A percentile compares a stretch with the other conserved stretches of the same genome.
Evolutionary conservation across 768 basidiomycete genomes (phyloP).

Genomic region (Symmetrospora coprosmae): DNA sequence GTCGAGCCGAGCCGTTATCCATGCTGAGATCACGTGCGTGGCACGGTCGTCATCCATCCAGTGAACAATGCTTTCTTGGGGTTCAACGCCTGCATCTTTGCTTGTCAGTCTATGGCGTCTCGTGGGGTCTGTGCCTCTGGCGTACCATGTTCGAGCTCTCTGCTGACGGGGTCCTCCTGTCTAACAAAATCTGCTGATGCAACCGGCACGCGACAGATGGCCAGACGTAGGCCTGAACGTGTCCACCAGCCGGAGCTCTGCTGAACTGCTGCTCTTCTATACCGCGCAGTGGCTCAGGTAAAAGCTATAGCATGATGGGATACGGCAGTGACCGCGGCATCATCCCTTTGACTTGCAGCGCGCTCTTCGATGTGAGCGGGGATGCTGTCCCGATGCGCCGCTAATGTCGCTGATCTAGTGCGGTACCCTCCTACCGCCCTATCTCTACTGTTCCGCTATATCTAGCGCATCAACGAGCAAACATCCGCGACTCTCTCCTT

Average conservation of each 20-base stretch:
- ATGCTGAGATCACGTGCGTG: too few species aligned
- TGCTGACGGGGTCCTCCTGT: too few species aligned
- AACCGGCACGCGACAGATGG: slow-evolving; percentile 31
- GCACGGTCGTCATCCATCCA: too few species aligned
- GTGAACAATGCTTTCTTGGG: too few species aligned
- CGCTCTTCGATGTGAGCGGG: slow-evolving; percentile 52
- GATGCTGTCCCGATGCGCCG: too few species aligned
- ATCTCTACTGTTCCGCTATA: not conserved
- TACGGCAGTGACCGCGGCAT: slow-evolving; percentile 69
- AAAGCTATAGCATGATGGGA: slow-evolving; percentile 42
- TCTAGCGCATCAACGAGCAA: slow-evolving; percentile 53
- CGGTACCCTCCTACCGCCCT: not conserved
- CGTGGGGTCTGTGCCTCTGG: too few species aligned
- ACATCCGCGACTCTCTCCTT: slow-evolving; percentile 61
- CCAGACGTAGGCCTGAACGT: slow-evolving; percentile 32
- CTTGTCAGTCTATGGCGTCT: too few species aligned
- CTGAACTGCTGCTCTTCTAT: not conserved
- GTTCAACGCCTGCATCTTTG: slow-evolving; percentile 98
- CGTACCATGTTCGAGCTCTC: too few species aligned
- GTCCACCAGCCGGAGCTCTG: not conserved
- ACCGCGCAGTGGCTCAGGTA: slow-evolving; percentile 24
- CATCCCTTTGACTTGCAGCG: slow-evolving; percentile 85
- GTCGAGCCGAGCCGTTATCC: too few species aligned
- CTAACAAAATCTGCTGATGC: too few species aligned
- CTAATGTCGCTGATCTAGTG: not conserved